Evolutionary conservation across 345 rosid genomes (phyloP).

Genomic region (Brassica rapa): DNA sequence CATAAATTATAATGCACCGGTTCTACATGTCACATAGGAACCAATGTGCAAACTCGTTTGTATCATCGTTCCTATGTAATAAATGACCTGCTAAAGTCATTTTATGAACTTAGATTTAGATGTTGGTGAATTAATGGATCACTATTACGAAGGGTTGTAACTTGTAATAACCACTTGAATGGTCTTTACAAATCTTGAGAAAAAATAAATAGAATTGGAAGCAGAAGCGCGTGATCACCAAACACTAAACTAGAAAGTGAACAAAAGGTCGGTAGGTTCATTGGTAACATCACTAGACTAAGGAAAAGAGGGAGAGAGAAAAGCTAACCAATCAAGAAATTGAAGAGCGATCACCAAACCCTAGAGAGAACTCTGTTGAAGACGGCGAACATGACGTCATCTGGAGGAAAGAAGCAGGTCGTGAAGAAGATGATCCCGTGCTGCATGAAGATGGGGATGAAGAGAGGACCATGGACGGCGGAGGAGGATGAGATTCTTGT

Average conservation of each 20-base stretch:
- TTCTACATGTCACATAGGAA: neutral
- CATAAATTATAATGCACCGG: neutral
- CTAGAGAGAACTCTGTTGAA: conserved; percentile 19
- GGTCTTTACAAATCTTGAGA: neutral
- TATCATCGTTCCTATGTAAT: neutral
- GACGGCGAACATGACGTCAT: conserved; percentile 21
- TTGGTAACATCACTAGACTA: conserved; percentile 36
- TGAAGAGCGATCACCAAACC: conserved; percentile 33
- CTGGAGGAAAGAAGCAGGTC: conserved; percentile 1
- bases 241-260: conserved; percentile 17
- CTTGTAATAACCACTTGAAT: neutral
- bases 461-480: conserved; percentile 91
- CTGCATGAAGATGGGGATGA: conserved; percentile 68
- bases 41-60: neutral
- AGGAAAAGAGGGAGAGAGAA: conserved; percentile 8
- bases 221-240: conserved; percentile 5
- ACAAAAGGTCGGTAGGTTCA: conserved; percentile 34
- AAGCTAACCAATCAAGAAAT: conserved; percentile 24
- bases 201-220: neutral
- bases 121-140: neutral
- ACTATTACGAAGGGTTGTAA: neutral
- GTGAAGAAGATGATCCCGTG: conserved; percentile 51
- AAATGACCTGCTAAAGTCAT: neutral
- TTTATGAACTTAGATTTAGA: neutral
- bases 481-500: conserved; percentile 77